Conservation (phyloP, 1,139 yeast genomes). For the Kurtzmaniella quercitrusa region DNA sequence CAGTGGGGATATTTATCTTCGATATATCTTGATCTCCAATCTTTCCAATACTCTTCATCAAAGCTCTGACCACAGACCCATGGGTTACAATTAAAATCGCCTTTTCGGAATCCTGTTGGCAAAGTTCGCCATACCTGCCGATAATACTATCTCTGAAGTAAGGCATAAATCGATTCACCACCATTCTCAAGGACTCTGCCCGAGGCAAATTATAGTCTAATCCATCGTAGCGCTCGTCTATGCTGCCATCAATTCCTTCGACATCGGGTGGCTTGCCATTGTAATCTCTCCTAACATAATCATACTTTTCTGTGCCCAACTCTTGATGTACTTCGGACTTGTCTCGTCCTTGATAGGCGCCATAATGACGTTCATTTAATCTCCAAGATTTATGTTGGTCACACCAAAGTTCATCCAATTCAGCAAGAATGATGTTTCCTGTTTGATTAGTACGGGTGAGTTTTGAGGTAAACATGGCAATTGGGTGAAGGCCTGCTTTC, state of each 20-base stretch:
- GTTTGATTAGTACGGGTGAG: slow-evolving; percentile 65
- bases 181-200: slow-evolving; percentile 69
- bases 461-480: slow-evolving; percentile 60
- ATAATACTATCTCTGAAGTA: slow-evolving; percentile 44
- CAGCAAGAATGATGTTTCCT: slow-evolving; percentile 53
- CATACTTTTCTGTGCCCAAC: slow-evolving; percentile 58
- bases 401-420: slow-evolving; percentile 40
- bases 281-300: slow-evolving; percentile 63
- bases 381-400: slow-evolving; percentile 61
- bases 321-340: slow-evolving; percentile 49
- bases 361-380: slow-evolving; percentile 76
- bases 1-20: slow-evolving; percentile 70
- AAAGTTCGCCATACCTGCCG: slow-evolving; percentile 23
- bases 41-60: slow-evolving; percentile 53
- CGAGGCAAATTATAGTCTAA: slow-evolving; percentile 41
- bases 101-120: slow-evolving; percentile 28
- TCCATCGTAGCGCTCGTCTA: slow-evolving; percentile 44
- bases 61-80: slow-evolving; percentile 70
- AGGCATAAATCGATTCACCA: slow-evolving; percentile 57
- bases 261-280: slow-evolving; percentile 64
- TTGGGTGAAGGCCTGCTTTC: slow-evolving; percentile 39
- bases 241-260: slow-evolving; percentile 24
- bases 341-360: slow-evolving; percentile 67
- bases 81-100: slow-evolving; percentile 66
- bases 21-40: slow-evolving; percentile 63